These are phyloP conservation scores for Amylocarpus encephaloides DNA, from an alignment of 2,329 filamentous ascomycete species.

Conservation along the genomic window DNA sequence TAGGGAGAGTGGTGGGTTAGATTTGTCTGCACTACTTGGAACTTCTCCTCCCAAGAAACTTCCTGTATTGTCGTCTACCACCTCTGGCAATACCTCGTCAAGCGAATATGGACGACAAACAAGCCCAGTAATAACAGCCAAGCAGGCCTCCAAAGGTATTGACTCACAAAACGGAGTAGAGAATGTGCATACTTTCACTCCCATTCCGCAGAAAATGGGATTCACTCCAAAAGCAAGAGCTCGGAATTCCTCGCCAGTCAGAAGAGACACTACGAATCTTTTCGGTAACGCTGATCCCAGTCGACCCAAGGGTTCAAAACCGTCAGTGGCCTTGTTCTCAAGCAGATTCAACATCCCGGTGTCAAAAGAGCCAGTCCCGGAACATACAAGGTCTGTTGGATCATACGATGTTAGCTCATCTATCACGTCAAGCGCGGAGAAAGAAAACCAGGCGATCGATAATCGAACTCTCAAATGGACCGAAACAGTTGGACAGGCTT, in stretches of 20 bases:
- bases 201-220: slow-evolving; percentile 27
- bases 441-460: slow-evolving; percentile 14
- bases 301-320: not conserved
- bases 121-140: too few relatives aligned
- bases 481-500: slow-evolving; percentile 12
- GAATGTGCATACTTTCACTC: slow-evolving; percentile 12
- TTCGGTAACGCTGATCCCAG: slow-evolving; percentile 5
- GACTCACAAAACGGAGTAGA: too few relatives aligned
- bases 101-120: not conserved
- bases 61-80: slow-evolving; percentile 18
- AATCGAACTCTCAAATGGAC: slow-evolving; percentile 25
- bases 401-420: slow-evolving; percentile 7
- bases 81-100: slow-evolving; percentile 1
- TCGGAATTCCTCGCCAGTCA: slow-evolving; percentile 10
- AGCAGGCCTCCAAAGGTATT: too few relatives aligned
- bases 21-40: slow-evolving; percentile 25
- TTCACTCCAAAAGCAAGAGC: slow-evolving; percentile 25
- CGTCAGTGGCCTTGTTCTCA: not conserved
- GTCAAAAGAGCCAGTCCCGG: not conserved
- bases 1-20: slow-evolving; percentile 18
- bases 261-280: slow-evolving; percentile 10
- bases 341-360: slow-evolving; percentile 19
- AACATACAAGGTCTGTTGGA: not conserved
- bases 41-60: slow-evolving; percentile 24
- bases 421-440: slow-evolving; percentile 9